Percentiles rank a stretch among this genome's conserved stretches.
Evolutionary conservation across 768 basidiomycete species (phyloP).

Genomic region (Phlebiopsis flavidoalba): DNA sequence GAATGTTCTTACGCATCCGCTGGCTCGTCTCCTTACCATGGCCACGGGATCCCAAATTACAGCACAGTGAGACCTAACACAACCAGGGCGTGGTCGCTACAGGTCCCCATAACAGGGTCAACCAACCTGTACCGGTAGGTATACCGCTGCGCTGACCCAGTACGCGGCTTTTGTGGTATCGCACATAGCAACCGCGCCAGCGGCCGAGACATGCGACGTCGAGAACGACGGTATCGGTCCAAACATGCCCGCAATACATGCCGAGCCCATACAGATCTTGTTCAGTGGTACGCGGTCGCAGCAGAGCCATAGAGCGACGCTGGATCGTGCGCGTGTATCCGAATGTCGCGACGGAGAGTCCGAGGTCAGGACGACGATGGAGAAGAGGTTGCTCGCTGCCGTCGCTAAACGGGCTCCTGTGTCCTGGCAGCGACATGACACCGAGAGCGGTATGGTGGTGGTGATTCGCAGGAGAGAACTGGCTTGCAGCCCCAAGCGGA

Average conservation of each 20-base stretch:
- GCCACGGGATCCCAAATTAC: constrained; percentile 45
- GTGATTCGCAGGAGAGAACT: background rate
- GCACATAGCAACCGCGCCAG: constrained; percentile 36
- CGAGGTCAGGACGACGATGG: constrained; percentile 19
- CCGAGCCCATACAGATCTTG: constrained; percentile 31
- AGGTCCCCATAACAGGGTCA: constrained; percentile 52
- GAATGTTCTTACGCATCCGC: constrained; percentile 28
- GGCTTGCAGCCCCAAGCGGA: constrained; percentile 5
- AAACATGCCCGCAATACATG: constrained; percentile 29
- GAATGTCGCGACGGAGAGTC: constrained; percentile 53
- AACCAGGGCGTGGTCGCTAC: constrained; percentile 50
- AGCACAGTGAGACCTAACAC: constrained; percentile 57
- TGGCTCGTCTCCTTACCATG: constrained; percentile 36
- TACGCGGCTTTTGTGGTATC: constrained; percentile 62
- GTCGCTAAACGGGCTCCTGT: constrained; percentile 3
- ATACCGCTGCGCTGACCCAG: constrained; percentile 57
- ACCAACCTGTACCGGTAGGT: constrained; percentile 50
- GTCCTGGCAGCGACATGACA: constrained; percentile 3
- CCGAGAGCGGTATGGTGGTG: background rate
- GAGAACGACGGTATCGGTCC: constrained; percentile 27
- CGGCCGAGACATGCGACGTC: constrained; percentile 30
- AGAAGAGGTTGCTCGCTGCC: constrained; percentile 14
- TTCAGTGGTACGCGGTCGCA: constrained; percentile 47
- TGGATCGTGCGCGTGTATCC: constrained; percentile 59
- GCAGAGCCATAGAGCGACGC: constrained; percentile 65